phyloP scores from a whole-genome alignment of 1,284 basidiomycete genomes.

The Clitocybe nebularis region DNA sequence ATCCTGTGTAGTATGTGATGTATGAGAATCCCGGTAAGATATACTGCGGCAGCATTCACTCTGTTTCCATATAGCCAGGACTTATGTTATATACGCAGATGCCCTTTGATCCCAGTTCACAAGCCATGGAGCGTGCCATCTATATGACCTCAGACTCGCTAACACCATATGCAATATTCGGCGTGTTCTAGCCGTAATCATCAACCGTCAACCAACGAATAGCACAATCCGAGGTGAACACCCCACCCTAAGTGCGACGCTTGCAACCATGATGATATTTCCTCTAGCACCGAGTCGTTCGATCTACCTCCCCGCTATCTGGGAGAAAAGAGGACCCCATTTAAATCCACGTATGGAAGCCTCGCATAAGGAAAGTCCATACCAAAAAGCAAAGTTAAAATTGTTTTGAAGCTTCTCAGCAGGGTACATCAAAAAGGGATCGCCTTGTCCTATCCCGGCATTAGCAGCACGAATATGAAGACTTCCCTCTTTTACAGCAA shows the following conservation, averaged over 20 bases:
- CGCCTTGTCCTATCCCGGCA: slow-evolving; percentile 64
- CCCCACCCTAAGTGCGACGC: slow-evolving; percentile 66
- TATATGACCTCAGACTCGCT: slow-evolving; percentile 78
- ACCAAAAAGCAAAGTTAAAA: slow-evolving; percentile 9
- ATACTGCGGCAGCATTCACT: slow-evolving; percentile 33
- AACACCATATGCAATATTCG: slow-evolving; percentile 74
- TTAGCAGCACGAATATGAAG: slow-evolving; percentile 70
- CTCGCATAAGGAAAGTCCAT: background rate
- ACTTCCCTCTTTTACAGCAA: slow-evolving; percentile 55
- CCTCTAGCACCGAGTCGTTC: slow-evolving; percentile 62
- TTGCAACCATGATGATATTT: slow-evolving; percentile 75
- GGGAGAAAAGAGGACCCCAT: slow-evolving; percentile 72
- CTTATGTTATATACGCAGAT: slow-evolving; percentile 72
- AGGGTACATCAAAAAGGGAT: slow-evolving; percentile 65
- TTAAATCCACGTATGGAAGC: slow-evolving; percentile 71
- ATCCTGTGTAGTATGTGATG: slow-evolving; percentile 40
- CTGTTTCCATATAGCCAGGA: slow-evolving; percentile 68
- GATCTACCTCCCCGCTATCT: slow-evolving; percentile 75
- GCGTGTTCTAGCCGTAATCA: no score
- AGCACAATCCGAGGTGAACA: slow-evolving; percentile 35
- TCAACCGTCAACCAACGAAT: no score
- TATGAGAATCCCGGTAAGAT: background rate
- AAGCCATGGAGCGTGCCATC: slow-evolving; percentile 76
- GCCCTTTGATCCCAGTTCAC: slow-evolving; percentile 64
- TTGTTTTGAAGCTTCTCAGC: slow-evolving; percentile 65